Conservation (phyloP, 2,329 filamentous ascomycete genomes). For the Talaromyces verruculosus region DNA sequence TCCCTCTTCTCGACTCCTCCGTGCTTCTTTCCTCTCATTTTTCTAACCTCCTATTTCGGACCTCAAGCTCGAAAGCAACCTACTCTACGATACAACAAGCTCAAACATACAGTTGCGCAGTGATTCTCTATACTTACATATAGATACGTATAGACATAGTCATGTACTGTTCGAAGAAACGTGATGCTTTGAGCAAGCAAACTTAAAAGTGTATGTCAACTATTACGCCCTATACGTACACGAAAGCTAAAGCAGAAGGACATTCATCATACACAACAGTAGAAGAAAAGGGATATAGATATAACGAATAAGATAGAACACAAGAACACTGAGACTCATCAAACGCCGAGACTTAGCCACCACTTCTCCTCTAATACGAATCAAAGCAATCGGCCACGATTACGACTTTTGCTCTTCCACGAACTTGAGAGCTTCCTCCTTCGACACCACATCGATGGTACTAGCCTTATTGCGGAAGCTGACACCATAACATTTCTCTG, state of each 20-base stretch:
- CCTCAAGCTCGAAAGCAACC: no score
- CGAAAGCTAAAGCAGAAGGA: not conserved
- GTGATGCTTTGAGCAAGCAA: not conserved
- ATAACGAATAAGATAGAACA: not conserved
- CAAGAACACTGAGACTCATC: not conserved
- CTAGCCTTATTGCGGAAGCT: constrained; percentile 90
- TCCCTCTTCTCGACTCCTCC: not conserved
- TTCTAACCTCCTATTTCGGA: no score
- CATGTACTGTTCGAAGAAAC: not conserved
- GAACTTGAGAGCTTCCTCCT: constrained; percentile 86
- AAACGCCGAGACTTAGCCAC: constrained; percentile 1
- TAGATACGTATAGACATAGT: not conserved
- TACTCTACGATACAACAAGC: no score
- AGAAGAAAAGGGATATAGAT: constrained; percentile 6
- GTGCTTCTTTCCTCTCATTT: not conserved
- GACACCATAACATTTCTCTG: constrained; percentile 97
- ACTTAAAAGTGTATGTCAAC: not conserved
- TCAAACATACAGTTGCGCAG: no score
- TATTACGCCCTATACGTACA: not conserved
- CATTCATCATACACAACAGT: not conserved
- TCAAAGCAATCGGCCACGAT: not conserved
- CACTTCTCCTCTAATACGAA: not conserved
- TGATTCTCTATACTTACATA: not conserved
- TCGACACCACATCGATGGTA: constrained; percentile 84
- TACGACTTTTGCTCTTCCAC: constrained; percentile 75